Conservation (phyloP, 2,329 filamentous ascomycete genomes). For the Sordariomycetes sp. region DNA sequence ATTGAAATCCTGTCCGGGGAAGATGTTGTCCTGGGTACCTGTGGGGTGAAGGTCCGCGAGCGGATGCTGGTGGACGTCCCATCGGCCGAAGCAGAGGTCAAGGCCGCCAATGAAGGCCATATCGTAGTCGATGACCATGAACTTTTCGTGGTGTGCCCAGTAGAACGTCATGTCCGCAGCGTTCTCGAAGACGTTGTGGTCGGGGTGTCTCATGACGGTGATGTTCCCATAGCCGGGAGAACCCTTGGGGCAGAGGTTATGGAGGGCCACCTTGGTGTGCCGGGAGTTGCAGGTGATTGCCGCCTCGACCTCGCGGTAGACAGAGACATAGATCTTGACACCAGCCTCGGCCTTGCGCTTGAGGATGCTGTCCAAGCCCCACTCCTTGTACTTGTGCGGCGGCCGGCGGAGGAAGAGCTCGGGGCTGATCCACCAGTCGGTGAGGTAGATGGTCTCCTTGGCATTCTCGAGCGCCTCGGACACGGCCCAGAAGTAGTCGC, state of each 20-base stretch:
- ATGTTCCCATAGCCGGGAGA: conserved; percentile 82
- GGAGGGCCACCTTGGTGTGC: conserved; percentile 83
- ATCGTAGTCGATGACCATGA: conserved; percentile 86
- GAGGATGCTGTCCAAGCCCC: conserved; percentile 73
- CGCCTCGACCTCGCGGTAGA: conserved; percentile 80
- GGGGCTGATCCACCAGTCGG: conserved; percentile 93
- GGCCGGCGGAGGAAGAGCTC: conserved; percentile 80
- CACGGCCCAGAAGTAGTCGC: conserved; percentile 93
- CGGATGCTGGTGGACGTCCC: conserved; percentile 79
- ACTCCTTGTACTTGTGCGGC: conserved; percentile 73
- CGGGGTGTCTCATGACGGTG: conserved; percentile 77
- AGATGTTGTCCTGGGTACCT: conserved; percentile 72
- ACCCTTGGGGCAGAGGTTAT: conserved; percentile 70
- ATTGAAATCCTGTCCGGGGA: conserved; percentile 95
- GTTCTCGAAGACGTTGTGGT: conserved; percentile 92
- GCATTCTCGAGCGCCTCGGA: conserved; percentile 82
- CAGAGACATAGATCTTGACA: conserved; percentile 86
- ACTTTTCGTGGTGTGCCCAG: conserved; percentile 97
- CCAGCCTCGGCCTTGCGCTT: conserved; percentile 85
- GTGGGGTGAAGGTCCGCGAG: conserved; percentile 82
- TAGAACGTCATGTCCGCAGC: conserved; percentile 94
- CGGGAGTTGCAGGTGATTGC: conserved; percentile 84
- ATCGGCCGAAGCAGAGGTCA: conserved; percentile 90
- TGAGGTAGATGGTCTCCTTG: conserved; percentile 89
- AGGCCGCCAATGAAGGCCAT: conserved; percentile 89